phyloP scores from a whole-genome alignment of 148 eudicot species.

The Amaranthus palmeri region DNA sequence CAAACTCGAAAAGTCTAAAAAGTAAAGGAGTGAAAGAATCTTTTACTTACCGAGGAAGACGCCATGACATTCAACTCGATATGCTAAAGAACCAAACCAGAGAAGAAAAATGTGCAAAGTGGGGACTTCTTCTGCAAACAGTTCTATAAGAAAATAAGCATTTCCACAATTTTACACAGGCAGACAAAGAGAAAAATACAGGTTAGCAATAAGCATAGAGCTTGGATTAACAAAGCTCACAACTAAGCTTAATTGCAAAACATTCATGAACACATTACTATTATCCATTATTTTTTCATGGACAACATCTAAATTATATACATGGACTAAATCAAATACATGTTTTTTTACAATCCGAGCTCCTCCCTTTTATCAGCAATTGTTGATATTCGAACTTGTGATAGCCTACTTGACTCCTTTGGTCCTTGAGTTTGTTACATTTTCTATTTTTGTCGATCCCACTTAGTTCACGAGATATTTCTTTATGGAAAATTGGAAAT shows the following conservation, averaged over 20 bases:
- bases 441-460: too few relatives aligned
- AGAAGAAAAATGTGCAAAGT: neutral
- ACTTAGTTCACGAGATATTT: too few relatives aligned
- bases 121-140: constrained; percentile 12
- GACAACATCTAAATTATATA: too few relatives aligned
- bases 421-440: too few relatives aligned
- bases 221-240: neutral
- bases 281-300: neutral
- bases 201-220: neutral
- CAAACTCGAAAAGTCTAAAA: neutral
- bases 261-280: neutral
- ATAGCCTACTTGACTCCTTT: too few relatives aligned
- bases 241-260: neutral
- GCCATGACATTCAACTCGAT: constrained; percentile 17
- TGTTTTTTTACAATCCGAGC: neutral
- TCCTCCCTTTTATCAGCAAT: neutral
- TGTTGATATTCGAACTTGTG: too few relatives aligned
- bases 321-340: too few relatives aligned
- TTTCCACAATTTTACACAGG: neutral
- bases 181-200: constrained; percentile 2
- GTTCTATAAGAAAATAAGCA: constrained; percentile 3
- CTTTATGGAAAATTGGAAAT: too few relatives aligned
- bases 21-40: neutral
- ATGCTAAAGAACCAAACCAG: neutral
- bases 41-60: constrained; percentile 26